Evolutionary conservation across 2,329 filamentous ascomycete species (phyloP).

Genomic region (Clarireedia homoeocarpa): DNA sequence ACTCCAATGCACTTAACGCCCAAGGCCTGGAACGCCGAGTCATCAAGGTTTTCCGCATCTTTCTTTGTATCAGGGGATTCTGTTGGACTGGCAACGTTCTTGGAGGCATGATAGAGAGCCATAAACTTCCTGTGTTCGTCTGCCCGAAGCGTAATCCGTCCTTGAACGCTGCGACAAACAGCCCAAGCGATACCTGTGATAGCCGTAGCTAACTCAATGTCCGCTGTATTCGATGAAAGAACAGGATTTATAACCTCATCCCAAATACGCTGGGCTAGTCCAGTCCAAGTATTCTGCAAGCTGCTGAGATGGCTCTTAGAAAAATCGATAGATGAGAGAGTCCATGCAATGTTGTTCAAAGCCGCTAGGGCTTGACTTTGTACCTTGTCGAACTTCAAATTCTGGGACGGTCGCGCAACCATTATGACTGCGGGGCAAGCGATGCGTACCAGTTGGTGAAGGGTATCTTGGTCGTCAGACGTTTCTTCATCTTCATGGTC

Average conservation of each 20-base stretch:
- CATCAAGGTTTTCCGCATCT: slow-evolving; percentile 20
- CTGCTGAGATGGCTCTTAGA: slow-evolving; percentile 41
- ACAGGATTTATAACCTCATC: slow-evolving; percentile 46
- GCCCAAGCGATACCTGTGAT: slow-evolving; percentile 61
- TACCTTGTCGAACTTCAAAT: slow-evolving; percentile 31
- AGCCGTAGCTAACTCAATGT: slow-evolving; percentile 53
- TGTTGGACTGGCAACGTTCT: slow-evolving; percentile 27
- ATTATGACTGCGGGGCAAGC: slow-evolving; percentile 25
- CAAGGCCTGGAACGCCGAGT: slow-evolving; percentile 51
- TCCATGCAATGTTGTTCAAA: slow-evolving; percentile 62
- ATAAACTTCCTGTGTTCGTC: slow-evolving; percentile 58
- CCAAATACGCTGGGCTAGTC: slow-evolving; percentile 50
- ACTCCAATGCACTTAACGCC: slow-evolving; percentile 61
- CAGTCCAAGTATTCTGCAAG: slow-evolving; percentile 47
- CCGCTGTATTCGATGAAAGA: slow-evolving; percentile 51
- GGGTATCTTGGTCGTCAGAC: slow-evolving; percentile 19
- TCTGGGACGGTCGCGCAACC: slow-evolving; percentile 14
- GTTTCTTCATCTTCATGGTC: slow-evolving; percentile 34
- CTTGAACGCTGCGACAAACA: slow-evolving; percentile 47
- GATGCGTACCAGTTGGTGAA: slow-evolving; percentile 25
- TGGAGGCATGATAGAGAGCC: slow-evolving; percentile 54
- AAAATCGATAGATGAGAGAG: slow-evolving; percentile 54
- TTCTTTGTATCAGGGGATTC: slow-evolving; percentile 15
- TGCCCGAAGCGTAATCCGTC: slow-evolving; percentile 39
- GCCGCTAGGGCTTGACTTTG: slow-evolving; percentile 49